phyloP scores from a whole-genome alignment of 805 yeast genomes.

The Ogataea ramenticola region DNA sequence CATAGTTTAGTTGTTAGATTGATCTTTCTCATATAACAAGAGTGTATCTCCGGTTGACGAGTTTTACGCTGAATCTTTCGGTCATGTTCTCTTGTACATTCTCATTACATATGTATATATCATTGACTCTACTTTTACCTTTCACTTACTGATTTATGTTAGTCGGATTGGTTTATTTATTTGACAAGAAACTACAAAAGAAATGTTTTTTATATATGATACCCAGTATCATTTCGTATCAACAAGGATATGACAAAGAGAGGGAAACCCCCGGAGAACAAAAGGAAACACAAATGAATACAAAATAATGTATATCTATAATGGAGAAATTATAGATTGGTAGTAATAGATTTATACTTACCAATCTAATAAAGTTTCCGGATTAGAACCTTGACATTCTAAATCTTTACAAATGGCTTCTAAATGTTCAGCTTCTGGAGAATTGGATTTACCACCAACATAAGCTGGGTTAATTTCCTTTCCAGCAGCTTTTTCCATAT shows the following conservation, averaged over 20 bases:
- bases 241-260: not conserved
- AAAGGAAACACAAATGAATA: not conserved
- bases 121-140: not conserved
- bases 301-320: too few relatives aligned
- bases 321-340: not conserved
- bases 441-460: slow-evolving; percentile 31
- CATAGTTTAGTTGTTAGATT: slow-evolving; percentile 1
- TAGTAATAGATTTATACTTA: slow-evolving; percentile 2
- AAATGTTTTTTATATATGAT: not conserved
- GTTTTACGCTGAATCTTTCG: slow-evolving; percentile 37
- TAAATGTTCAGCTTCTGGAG: slow-evolving; percentile 39
- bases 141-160: not conserved
- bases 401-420: slow-evolving; percentile 42
- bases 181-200: not conserved
- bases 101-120: too few relatives aligned
- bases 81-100: slow-evolving; percentile 43
- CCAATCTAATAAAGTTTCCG: slow-evolving; percentile 25
- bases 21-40: slow-evolving; percentile 12
- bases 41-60: slow-evolving; percentile 51
- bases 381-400: slow-evolving; percentile 42
- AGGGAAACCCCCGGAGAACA: too few relatives aligned
- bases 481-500: slow-evolving; percentile 37
- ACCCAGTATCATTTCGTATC: not conserved
- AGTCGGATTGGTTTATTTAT: not conserved
- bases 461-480: slow-evolving; percentile 44